Base-by-base conservation (phyloP, 2,329 filamentous ascomycete species). In the Tolypocladium guangdongense region DNA sequence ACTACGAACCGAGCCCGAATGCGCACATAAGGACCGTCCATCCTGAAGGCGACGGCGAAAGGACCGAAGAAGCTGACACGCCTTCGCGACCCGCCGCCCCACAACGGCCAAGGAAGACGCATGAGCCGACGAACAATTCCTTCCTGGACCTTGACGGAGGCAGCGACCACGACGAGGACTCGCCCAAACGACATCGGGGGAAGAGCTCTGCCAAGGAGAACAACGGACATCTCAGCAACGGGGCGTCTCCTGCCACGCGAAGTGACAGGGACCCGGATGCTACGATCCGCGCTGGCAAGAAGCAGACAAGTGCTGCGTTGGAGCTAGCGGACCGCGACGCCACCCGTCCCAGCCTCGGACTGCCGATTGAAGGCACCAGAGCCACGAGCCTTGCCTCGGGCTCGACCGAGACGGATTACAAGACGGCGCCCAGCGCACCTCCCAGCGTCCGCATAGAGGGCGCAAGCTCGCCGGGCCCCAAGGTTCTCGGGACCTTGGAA, bases 1-100 rank as follows among this genome's bases (percentile, higher is more conserved):
- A 86, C 52, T 90, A 90, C 66, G 84, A 86, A 47, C 86, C 86
- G 14, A 83, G 84, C 57, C 81, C 82, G 39, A 85, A 81, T 64
- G 84, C 87, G 32, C 83, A 81, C n/a, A 87, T 90, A 41, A 80
- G 84, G 52, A 71, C 78, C n/a, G 81, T 88, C 37, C 74, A 76
- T 52, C 70, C 75, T 6, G 74, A 72, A 38, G 72, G 74, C 11
- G 67, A 67, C 16, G 58, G 63, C 48, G 57, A 62, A 36, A 49
- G 52, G 39, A 36, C 51, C 38, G 53, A 55, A 37, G 57, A 48
- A 35, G 56, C 56, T 43, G 67, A 69, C 7, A 72, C 71, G 0
- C 71, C 74, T 2, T 67, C 63, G 4, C 62, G 68, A 32, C 60
- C 64, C 14, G 59, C 68, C 6, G 59, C 68, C 6, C 65, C 68